These are phyloP conservation scores for Drosera spatulata DNA, from an alignment of 179 eudicot species.

Conservation along the genomic window DNA sequence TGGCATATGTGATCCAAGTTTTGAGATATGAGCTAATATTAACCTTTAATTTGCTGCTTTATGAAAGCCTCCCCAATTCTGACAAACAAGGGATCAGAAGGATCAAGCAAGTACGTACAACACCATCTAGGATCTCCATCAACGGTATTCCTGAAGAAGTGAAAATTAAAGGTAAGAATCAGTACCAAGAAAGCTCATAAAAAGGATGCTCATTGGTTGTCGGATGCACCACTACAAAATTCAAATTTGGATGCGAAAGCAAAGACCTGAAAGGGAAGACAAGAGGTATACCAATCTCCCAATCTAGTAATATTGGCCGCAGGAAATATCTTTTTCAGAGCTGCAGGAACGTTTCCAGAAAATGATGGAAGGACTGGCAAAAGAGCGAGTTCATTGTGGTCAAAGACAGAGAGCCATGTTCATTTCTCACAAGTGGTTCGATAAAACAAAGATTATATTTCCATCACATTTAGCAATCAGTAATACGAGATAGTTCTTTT, in stretches of 20 bases:
- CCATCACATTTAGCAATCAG: background rate
- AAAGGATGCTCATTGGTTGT: background rate
- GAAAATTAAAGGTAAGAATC: constrained; percentile 2
- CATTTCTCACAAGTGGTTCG: background rate
- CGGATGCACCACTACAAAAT: background rate
- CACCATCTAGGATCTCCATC: constrained; percentile 86
- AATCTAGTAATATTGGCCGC: constrained; percentile 81
- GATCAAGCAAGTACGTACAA: constrained; percentile 92
- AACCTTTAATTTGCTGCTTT: constrained; percentile 71
- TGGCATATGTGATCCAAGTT: no score
- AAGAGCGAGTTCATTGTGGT: constrained; percentile 4
- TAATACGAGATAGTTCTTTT: background rate
- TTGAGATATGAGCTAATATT: no score
- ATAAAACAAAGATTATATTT: no score
- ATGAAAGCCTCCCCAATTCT: constrained; percentile 89
- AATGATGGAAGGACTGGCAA: constrained; percentile 85
- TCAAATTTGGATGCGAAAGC: background rate
- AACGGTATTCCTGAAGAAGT: constrained; percentile 56
- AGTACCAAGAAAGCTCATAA: constrained; percentile 1
- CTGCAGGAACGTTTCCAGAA: constrained; percentile 94
- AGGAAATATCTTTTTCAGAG: constrained; percentile 64
- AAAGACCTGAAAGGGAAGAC: constrained; percentile 5
- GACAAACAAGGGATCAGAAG: constrained; percentile 90
- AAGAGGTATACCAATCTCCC: constrained; percentile 66
- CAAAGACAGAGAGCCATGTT: background rate